phyloP scores from a whole-genome alignment of 768 basidiomycete genomes.

The Mycena floridula region DNA sequence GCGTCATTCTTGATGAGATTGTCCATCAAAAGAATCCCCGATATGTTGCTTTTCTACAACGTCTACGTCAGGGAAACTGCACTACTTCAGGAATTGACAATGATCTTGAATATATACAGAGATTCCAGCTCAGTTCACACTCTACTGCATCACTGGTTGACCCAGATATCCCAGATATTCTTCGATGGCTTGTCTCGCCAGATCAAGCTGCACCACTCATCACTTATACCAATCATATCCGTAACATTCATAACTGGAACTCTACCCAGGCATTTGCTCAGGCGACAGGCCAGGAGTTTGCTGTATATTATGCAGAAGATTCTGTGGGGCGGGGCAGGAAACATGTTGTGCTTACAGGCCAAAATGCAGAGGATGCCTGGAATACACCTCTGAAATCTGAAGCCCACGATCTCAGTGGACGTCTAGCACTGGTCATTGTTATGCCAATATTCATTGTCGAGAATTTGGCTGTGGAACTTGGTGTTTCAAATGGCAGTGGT shows the following conservation, averaged over 20 bases:
- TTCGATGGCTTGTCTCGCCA: no score
- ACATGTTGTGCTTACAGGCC: neutral
- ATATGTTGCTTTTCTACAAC: constrained; percentile 2
- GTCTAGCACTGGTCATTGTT: constrained; percentile 7
- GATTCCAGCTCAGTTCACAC: constrained; percentile 1
- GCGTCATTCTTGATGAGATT: constrained; percentile 10
- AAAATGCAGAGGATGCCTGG: constrained; percentile 10
- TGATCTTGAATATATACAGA: constrained; percentile 6
- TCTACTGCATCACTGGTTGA: constrained; percentile 4
- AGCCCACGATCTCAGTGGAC: no score
- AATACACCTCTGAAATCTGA: constrained; percentile 8
- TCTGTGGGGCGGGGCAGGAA: neutral
- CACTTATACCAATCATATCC: no score
- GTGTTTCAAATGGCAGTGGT: constrained; percentile 9
- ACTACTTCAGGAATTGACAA: constrained; percentile 6
- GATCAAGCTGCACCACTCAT: no score
- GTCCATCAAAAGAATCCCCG: constrained; percentile 8
- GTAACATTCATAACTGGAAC: no score
- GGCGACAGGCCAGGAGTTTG: no score
- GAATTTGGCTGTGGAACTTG: constrained; percentile 13
- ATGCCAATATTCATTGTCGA: constrained; percentile 13
- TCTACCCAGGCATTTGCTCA: constrained; percentile 7
- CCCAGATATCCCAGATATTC: no score
- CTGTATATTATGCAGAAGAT: constrained; percentile 8
- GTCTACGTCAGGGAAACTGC: constrained; percentile 7